These are phyloP conservation scores for Salvia sclarea DNA, from an alignment of 305 asterid species.

Conservation along the genomic window DNA sequence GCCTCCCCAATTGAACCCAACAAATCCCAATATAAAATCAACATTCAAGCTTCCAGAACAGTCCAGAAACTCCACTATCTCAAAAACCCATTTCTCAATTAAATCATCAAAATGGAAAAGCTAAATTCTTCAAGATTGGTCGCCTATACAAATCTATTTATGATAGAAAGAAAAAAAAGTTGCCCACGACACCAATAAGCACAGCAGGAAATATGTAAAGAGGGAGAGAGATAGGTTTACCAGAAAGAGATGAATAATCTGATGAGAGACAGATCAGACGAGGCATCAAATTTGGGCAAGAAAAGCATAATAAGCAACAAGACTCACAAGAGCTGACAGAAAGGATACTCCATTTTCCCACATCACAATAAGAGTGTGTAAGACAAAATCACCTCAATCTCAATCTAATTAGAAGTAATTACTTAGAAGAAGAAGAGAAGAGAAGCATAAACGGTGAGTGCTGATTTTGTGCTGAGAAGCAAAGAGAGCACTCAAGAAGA, in stretches of 20 bases:
- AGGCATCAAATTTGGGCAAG: constrained; percentile 48
- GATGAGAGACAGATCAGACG: constrained; percentile 62
- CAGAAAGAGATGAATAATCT: constrained; percentile 56
- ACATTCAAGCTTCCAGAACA: constrained; percentile 14
- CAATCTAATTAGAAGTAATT: no score
- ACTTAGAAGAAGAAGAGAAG: constrained; percentile 19
- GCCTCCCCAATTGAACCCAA: constrained; percentile 20
- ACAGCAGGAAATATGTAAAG: background rate
- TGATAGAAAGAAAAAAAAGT: background rate
- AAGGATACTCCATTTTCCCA: constrained; percentile 51
- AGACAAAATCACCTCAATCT: constrained; percentile 36
- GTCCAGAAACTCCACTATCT: constrained; percentile 7
- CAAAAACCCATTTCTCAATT: constrained; percentile 14
- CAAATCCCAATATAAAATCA: constrained; percentile 2
- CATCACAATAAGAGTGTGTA: constrained; percentile 21
- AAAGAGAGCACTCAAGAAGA: constrained; percentile 36
- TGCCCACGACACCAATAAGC: constrained; percentile 22
- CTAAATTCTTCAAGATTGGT: constrained; percentile 19
- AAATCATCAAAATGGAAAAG: constrained; percentile 22
- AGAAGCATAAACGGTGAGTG: background rate
- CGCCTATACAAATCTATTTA: constrained; percentile 7
- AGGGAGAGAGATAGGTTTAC: constrained; percentile 38
- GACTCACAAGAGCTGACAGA: constrained; percentile 39
- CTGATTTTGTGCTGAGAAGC: constrained; percentile 37
- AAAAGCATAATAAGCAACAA: constrained; percentile 50